Evolutionary conservation across 257 asterid species (phyloP).

Genomic region (Paulownia fortunei): DNA sequence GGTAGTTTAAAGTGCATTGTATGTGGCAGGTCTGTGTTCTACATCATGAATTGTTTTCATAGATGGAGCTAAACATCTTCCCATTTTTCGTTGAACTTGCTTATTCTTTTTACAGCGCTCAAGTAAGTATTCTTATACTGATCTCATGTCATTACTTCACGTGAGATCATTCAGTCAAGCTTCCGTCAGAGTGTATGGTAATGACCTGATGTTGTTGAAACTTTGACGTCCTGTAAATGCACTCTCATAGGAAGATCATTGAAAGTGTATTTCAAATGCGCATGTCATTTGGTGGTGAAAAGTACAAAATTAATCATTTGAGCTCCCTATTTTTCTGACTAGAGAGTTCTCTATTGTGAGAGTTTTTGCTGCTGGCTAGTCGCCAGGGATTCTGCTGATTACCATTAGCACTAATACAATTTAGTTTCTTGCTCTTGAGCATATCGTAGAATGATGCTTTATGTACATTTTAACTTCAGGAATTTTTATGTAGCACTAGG

Average conservation of each 20-base stretch:
- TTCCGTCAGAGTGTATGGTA: constrained; percentile 23
- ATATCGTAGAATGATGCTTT: constrained; percentile 7
- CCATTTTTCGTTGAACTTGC: constrained; percentile 38
- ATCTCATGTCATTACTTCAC: constrained; percentile 23
- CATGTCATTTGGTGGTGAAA: constrained; percentile 20
- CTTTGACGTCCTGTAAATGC: constrained; percentile 8
- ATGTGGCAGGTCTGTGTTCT: constrained; percentile 79
- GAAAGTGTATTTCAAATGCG: constrained; percentile 4
- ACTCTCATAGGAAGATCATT: constrained; percentile 7
- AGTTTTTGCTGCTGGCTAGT: constrained; percentile 11
- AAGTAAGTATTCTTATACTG: constrained; percentile 34
- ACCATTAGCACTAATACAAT: neutral
- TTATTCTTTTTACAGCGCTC: constrained; percentile 28
- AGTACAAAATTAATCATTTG: constrained; percentile 16
- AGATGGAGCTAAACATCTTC: constrained; percentile 43
- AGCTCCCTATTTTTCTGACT: neutral
- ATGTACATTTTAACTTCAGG: constrained; percentile 18
- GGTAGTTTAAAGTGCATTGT: constrained; percentile 74
- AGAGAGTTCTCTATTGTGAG: constrained; percentile 11
- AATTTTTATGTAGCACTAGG: constrained; percentile 20
- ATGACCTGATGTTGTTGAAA: constrained; percentile 24
- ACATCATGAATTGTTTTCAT: constrained; percentile 43
- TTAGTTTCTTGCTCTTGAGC: neutral
- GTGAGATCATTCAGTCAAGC: constrained; percentile 26
- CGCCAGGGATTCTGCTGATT: constrained; percentile 14